Percentiles rank a stretch among this genome's conserved stretches.
phyloP scores from a whole-genome alignment of 352 stramenopile genomes.

The Pythium utonaiense region DNA sequence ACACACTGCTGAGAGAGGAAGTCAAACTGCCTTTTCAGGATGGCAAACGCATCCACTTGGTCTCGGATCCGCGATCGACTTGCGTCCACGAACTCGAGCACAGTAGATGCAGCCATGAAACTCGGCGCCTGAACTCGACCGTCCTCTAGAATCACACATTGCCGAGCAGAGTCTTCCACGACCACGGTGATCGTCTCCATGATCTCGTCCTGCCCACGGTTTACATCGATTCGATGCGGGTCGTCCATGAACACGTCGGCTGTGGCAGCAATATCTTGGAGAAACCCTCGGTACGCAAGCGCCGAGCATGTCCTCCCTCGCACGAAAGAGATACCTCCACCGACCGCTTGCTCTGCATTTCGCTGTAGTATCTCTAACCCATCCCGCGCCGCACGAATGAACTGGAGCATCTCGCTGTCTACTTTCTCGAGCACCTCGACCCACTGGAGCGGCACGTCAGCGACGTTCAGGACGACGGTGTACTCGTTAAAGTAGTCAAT shows the following conservation, averaged over 20 bases:
- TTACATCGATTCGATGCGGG: slow-evolving; percentile 5
- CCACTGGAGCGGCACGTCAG: slow-evolving; percentile 64
- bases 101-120: slow-evolving; percentile 5
- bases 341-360: slow-evolving; percentile 33
- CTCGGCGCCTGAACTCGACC: slow-evolving; percentile 36
- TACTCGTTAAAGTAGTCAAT: slow-evolving; percentile 65
- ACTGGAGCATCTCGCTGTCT: slow-evolving; percentile 41
- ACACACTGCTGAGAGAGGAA: slow-evolving; percentile 32
- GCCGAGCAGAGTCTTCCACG: slow-evolving; percentile 37
- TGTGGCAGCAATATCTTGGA: slow-evolving; percentile 35
- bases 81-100: slow-evolving; percentile 23
- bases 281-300: slow-evolving; percentile 46
- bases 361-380: slow-evolving; percentile 33
- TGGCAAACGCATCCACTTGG: neutral
- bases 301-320: slow-evolving; percentile 49
- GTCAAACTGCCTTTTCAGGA: slow-evolving; percentile 26
- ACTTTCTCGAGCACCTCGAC: slow-evolving; percentile 55
- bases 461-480: slow-evolving; percentile 45
- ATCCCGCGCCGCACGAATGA: slow-evolving; percentile 37
- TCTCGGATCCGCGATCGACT: slow-evolving; percentile 12
- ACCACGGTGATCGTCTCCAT: slow-evolving; percentile 38
- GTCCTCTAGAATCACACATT: slow-evolving; percentile 42
- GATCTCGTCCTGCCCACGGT: slow-evolving; percentile 20
- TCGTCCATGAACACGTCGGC: slow-evolving; percentile 3
- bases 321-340: slow-evolving; percentile 28